Percentiles rank a stretch among this genome's conserved stretches.
Evolutionary conservation across 306 rosid genomes (phyloP).

Genomic region (Cucumis sativus): DNA sequence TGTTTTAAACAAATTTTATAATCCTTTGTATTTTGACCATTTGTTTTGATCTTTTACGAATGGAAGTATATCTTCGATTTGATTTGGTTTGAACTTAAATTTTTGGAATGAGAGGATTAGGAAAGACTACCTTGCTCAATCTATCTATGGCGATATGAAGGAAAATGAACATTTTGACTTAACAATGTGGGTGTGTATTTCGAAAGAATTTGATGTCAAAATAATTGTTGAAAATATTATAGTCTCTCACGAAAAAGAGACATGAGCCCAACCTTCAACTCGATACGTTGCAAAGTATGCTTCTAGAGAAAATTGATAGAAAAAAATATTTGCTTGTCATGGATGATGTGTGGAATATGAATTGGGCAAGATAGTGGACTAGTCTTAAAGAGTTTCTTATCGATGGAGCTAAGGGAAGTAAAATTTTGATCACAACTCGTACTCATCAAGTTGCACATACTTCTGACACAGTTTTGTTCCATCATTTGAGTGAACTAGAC

Average conservation of each 20-base stretch:
- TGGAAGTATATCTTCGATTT: too few species aligned
- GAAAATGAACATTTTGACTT: neutral
- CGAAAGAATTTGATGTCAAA: neutral
- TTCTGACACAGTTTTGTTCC: too few species aligned
- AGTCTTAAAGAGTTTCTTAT: too few species aligned
- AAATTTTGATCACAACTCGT: too few species aligned
- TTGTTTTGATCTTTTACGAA: too few species aligned
- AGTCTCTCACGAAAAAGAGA: neutral
- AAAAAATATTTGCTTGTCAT: neutral
- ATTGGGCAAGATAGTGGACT: neutral
- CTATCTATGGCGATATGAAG: neutral
- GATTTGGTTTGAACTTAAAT: too few species aligned
- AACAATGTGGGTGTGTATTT: conserved; percentile 15
- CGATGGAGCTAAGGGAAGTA: too few species aligned
- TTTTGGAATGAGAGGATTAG: neutral
- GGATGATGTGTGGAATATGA: neutral
- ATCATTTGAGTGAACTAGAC: too few species aligned
- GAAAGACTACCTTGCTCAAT: conserved; percentile 1
- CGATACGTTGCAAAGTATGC: neutral
- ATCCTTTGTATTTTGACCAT: too few species aligned
- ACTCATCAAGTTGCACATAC: too few species aligned
- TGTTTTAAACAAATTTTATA: too few species aligned
- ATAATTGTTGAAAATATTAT: neutral
- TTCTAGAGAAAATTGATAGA: too few species aligned
- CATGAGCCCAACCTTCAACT: neutral